Percentiles rank a stretch among this genome's conserved stretches.
Evolutionary conservation across 192 early-diverging fungal genomes (phyloP).

Genomic region (Coemansia sp.): DNA sequence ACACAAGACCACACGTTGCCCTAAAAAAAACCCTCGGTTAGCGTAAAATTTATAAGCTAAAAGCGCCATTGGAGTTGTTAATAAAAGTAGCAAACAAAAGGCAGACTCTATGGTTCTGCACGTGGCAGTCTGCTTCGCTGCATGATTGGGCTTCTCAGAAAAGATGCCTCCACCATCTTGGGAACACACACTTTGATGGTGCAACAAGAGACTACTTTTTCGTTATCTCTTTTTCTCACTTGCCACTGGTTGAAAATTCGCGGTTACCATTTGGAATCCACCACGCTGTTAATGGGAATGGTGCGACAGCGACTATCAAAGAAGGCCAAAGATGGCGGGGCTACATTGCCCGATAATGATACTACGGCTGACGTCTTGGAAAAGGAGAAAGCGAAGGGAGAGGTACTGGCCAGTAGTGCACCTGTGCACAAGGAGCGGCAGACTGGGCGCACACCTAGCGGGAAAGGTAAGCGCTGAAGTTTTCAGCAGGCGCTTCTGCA

Average conservation of each 20-base stretch:
- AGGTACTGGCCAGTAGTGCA: background rate
- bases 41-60: too few relatives aligned
- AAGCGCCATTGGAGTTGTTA: too few relatives aligned
- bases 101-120: background rate
- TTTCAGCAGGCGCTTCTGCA: background rate
- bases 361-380: background rate
- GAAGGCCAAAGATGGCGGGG: constrained; percentile 8
- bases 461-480: constrained; percentile 34
- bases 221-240: background rate
- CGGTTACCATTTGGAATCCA: background rate
- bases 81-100: too few relatives aligned
- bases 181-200: background rate
- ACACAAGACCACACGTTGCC: too few relatives aligned
- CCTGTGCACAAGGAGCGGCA: constrained; percentile 15
- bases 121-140: background rate
- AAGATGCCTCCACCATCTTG: background rate
- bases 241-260: background rate
- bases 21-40: too few relatives aligned
- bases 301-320: constrained; percentile 40
- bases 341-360: background rate
- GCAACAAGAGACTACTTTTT: background rate
- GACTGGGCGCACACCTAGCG: constrained; percentile 46
- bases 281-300: constrained; percentile 12
- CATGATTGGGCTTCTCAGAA: background rate
- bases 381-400: background rate